These are phyloP conservation scores for Fusarium coffeatum DNA, from an alignment of 2,329 filamentous ascomycete species.

Conservation along the genomic window DNA sequence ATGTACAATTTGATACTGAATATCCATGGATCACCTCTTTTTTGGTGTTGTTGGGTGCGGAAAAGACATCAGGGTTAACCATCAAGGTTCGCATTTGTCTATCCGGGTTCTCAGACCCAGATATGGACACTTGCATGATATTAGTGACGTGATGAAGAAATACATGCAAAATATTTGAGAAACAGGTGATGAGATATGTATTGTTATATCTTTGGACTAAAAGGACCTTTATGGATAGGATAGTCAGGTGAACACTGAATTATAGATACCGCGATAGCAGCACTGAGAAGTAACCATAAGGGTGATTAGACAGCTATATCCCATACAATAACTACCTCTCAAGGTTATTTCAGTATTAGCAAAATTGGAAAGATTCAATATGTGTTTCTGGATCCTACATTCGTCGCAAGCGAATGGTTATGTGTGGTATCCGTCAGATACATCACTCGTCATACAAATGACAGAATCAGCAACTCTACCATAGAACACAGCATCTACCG, in stretches of 20 bases:
- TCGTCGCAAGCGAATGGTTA: neutral
- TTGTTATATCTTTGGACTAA: neutral
- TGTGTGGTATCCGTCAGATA: neutral
- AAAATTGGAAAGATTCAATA: neutral
- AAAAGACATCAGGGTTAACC: slow-evolving; percentile 46
- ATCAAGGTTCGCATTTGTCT: slow-evolving; percentile 43
- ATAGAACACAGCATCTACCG: too few species aligned
- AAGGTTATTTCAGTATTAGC: neutral
- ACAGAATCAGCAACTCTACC: neutral
- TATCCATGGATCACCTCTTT: slow-evolving; percentile 2
- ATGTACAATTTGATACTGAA: neutral
- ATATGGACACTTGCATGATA: neutral
- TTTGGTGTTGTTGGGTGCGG: slow-evolving; percentile 17
- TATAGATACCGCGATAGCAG: neutral
- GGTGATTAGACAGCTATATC: neutral
- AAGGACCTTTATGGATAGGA: slow-evolving; percentile 15
- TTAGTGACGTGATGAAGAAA: slow-evolving; percentile 11
- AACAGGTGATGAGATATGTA: neutral
- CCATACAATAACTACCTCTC: too few species aligned
- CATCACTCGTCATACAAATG: neutral
- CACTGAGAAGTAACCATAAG: neutral
- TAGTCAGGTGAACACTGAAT: neutral
- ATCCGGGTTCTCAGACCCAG: slow-evolving; percentile 44
- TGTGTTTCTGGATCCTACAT: neutral
- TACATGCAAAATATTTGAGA: neutral